Evolutionary conservation across 2,329 filamentous ascomycete species (phyloP).

Genomic region (Aspergillus sp.): DNA sequence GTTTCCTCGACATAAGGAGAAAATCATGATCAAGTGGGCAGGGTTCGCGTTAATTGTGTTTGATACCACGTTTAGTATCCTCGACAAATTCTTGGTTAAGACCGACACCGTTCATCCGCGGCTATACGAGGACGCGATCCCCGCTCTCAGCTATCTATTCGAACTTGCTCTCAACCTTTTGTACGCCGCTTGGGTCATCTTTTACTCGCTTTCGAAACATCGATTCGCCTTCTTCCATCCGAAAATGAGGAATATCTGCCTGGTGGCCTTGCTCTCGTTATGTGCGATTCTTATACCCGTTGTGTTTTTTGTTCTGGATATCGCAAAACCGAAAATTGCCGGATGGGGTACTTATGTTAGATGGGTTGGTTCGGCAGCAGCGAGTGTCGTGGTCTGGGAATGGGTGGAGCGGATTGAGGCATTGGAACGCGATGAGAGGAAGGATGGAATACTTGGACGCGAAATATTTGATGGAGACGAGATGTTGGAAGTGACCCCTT

Average conservation of each 20-base stretch:
- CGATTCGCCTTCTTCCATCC: conserved; percentile 88
- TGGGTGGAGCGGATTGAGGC: conserved; percentile 96
- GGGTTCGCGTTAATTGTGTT: conserved; percentile 90
- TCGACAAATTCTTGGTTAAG: conserved; percentile 78
- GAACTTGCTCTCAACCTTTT: conserved; percentile 82
- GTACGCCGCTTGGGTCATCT: conserved; percentile 91
- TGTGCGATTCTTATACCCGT: conserved; percentile 83
- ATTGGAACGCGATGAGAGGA: conserved; percentile 87
- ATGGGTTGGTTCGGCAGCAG: conserved; percentile 93
- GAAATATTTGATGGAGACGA: conserved; percentile 95
- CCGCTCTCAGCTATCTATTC: conserved; percentile 87
- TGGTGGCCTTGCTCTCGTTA: conserved; percentile 77
- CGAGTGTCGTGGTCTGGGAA: conserved; percentile 97
- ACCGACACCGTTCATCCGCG: conserved; percentile 58
- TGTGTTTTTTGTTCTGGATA: conserved; percentile 90
- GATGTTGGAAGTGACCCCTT: conserved; percentile 72
- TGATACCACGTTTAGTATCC: conserved; percentile 84
- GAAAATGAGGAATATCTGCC: conserved; percentile 83
- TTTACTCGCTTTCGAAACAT: conserved; percentile 89
- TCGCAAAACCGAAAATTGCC: conserved; percentile 79
- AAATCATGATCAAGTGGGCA: conserved; percentile 98
- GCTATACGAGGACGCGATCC: conserved; percentile 84
- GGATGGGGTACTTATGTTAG: conserved; percentile 94
- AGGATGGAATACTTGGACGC: conserved; percentile 85
- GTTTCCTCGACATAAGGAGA: conserved; percentile 94